Conservation (phyloP, 495 filamentous ascomycete species). For the Pseudoneurospora amorphoporcata region DNA sequence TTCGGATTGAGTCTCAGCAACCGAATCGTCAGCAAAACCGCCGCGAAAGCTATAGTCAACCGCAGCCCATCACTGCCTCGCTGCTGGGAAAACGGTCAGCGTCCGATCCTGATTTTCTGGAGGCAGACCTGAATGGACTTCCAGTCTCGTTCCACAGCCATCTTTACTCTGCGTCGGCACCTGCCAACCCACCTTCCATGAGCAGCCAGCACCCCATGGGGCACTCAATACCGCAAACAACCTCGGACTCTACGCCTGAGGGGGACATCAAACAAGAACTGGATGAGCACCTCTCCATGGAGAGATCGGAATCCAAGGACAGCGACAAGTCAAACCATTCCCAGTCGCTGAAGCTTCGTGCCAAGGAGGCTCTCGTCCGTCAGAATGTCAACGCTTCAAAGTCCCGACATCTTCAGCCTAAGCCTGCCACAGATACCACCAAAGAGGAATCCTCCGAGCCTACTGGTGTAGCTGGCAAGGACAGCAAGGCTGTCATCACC, state of each 20-base stretch:
- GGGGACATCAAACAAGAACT: constrained; percentile 3
- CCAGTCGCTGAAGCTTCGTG: constrained; percentile 30
- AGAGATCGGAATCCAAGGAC: constrained; percentile 32
- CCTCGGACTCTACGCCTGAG: constrained; percentile 11
- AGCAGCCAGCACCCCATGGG: constrained; percentile 26
- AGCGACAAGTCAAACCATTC: constrained; percentile 33
- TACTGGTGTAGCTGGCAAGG: constrained; percentile 14
- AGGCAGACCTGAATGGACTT: constrained; percentile 24
- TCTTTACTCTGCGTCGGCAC: constrained; percentile 21
- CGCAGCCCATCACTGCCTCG: constrained; percentile 8
- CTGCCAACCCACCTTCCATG: constrained; percentile 13
- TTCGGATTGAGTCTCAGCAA: constrained; percentile 32
- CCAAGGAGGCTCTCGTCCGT: constrained; percentile 30
- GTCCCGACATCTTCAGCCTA: constrained; percentile 26
- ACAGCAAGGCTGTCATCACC: constrained; percentile 46
- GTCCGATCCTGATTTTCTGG: constrained; percentile 19
- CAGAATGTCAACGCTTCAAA: constrained; percentile 27
- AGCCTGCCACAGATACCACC: constrained; percentile 19
- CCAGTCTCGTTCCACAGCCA: constrained; percentile 16
- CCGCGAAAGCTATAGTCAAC: constrained; percentile 19
- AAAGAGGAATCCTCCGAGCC: constrained; percentile 16
- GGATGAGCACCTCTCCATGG: constrained; percentile 25
- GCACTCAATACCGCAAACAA: constrained; percentile 23
- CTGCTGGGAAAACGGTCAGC: constrained; percentile 24
- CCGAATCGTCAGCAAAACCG: constrained; percentile 19